These are phyloP conservation scores for Zygotorulaspora mrakii DNA, from an alignment of 1,139 yeast species.

Conservation along the genomic window DNA sequence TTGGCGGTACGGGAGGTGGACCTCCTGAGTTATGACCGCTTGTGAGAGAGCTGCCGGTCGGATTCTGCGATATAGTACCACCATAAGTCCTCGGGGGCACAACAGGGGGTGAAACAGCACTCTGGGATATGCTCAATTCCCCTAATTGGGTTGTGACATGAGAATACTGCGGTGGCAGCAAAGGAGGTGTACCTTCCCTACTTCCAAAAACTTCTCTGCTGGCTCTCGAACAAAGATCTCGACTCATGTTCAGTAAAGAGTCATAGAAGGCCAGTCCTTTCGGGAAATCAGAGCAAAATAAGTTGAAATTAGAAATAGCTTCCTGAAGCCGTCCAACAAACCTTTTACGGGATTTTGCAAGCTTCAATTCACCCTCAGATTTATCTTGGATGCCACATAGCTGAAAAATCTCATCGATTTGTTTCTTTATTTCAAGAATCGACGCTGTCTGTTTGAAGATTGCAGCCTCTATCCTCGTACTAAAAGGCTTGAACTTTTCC, in stretches of 20 bases:
- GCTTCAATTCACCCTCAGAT: slow-evolving; percentile 39
- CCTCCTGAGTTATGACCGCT: slow-evolving; percentile 4
- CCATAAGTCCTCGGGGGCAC: slow-evolving; percentile 13
- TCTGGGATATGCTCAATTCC: slow-evolving; percentile 5
- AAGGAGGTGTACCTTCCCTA: slow-evolving; percentile 10
- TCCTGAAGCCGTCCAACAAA: slow-evolving; percentile 48
- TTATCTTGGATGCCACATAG: slow-evolving; percentile 40
- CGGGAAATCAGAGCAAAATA: slow-evolving; percentile 53
- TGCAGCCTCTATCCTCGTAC: slow-evolving; percentile 63
- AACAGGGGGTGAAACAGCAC: slow-evolving; percentile 3
- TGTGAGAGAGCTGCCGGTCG: slow-evolving; percentile 8
- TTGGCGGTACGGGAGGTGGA: slow-evolving; percentile 30
- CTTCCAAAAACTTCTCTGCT: slow-evolving; percentile 3
- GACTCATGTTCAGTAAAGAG: slow-evolving; percentile 46
- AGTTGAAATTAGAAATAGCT: slow-evolving; percentile 52
- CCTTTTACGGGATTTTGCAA: slow-evolving; percentile 40
- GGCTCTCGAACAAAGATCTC: slow-evolving; percentile 34
- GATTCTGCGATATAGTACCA: neutral
- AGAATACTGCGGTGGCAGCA: slow-evolving; percentile 12
- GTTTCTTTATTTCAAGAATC: slow-evolving; percentile 52
- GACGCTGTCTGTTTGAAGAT: slow-evolving; percentile 58
- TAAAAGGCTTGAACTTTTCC: slow-evolving; percentile 69
- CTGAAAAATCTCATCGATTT: slow-evolving; percentile 55
- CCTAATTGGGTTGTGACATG: slow-evolving; percentile 5
- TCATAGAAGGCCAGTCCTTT: slow-evolving; percentile 65